These are phyloP conservation scores for Globisporangium orthogonon DNA, from an alignment of 352 stramenopile genomes.

Conservation along the genomic window DNA sequence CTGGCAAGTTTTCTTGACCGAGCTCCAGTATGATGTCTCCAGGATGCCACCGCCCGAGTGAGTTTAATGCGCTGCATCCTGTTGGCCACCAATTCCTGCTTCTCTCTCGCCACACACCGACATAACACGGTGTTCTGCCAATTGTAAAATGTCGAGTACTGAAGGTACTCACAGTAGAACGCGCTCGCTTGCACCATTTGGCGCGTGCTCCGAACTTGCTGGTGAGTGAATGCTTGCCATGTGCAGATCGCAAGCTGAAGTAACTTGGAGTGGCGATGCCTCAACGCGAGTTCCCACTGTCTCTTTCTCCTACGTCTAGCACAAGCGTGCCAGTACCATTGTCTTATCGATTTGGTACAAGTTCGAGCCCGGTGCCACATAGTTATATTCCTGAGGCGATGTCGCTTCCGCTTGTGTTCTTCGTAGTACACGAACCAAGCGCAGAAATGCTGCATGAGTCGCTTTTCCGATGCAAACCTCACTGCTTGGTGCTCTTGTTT, in stretches of 20 bases:
- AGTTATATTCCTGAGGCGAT: not conserved
- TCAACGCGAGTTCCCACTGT: not conserved
- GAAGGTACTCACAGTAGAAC: slow-evolving; percentile 25
- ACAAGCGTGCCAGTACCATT: not conserved
- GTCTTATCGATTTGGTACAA: not conserved
- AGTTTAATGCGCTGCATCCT: not conserved
- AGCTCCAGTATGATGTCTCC: not conserved
- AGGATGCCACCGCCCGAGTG: not conserved
- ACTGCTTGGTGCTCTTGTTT: not conserved
- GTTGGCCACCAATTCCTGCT: not conserved
- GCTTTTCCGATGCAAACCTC: not conserved
- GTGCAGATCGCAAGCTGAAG: not conserved
- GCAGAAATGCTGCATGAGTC: slow-evolving; percentile 3
- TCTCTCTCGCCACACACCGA: slow-evolving; percentile 5
- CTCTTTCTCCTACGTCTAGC: not conserved
- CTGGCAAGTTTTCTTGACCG: not conserved
- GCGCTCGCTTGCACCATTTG: slow-evolving; percentile 11
- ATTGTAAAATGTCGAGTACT: slow-evolving; percentile 18
- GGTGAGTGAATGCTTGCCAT: not conserved
- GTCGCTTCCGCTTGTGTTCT: slow-evolving; percentile 2
- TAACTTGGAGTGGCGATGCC: not conserved
- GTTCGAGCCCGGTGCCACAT: not conserved
- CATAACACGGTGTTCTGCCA: slow-evolving; percentile 19
- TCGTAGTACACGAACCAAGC: not conserved
- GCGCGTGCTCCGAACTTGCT: not conserved